phyloP scores from a whole-genome alignment of 23 red algal species.

The Agarophyton chilense region DNA sequence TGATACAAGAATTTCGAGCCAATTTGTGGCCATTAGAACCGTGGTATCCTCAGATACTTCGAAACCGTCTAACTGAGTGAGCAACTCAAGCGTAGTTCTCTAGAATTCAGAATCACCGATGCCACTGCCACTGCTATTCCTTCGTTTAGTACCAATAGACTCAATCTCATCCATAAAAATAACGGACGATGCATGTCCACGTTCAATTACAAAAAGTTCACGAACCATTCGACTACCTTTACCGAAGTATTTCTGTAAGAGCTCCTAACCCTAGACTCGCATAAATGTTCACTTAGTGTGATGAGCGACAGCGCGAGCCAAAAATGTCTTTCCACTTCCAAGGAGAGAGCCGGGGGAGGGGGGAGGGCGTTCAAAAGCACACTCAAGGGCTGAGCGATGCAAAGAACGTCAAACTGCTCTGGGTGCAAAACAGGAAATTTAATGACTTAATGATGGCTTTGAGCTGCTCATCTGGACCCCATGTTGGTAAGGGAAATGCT shows the following conservation, averaged over 20 bases:
- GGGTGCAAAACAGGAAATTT: constrained; percentile 97
- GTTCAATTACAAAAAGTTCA: constrained; percentile 56
- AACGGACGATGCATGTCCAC: constrained; percentile 48
- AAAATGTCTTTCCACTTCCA: constrained; percentile 90
- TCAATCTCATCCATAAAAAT: constrained; percentile 87
- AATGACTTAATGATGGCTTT: constrained; percentile 98
- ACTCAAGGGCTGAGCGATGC: constrained; percentile 81
- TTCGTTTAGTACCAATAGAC: constrained; percentile 64
- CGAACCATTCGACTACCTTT: constrained; percentile 44
- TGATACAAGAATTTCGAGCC: constrained; percentile 59
- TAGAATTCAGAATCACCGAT: constrained; percentile 73
- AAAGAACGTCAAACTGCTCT: constrained; percentile 94
- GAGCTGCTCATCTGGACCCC: constrained; percentile 95
- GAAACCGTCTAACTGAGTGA: constrained; percentile 55
- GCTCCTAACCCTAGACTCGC: constrained; percentile 10
- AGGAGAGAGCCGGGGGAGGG: no score
- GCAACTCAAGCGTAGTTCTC: constrained; percentile 43
- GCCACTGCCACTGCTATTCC: constrained; percentile 71
- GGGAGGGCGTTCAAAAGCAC: constrained; percentile 75
- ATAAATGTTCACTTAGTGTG: constrained; percentile 25
- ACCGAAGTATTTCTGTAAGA: constrained; percentile 31
- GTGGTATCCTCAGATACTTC: constrained; percentile 35
- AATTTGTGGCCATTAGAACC: constrained; percentile 82
- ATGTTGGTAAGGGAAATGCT: no score
- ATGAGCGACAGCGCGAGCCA: constrained; percentile 85